Percentiles rank a stretch among this genome's conserved stretches.
Conservation (phyloP, 1,284 basidiomycete species). For the Cerrena zonata region DNA sequence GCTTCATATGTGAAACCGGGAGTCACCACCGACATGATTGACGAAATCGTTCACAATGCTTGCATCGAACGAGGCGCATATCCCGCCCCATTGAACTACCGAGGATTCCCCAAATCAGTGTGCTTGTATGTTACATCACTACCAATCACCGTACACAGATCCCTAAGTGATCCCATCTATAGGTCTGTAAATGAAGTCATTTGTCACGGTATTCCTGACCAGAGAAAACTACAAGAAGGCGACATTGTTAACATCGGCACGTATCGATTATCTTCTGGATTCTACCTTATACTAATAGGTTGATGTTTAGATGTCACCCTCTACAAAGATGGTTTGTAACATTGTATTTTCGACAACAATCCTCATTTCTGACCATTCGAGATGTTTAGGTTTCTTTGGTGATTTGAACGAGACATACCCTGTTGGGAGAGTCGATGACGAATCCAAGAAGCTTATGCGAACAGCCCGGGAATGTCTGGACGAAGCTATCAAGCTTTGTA, state of each 20-base stretch:
- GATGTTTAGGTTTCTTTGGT: constrained; percentile 68
- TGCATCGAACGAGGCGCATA: constrained; percentile 89
- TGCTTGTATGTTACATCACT: constrained; percentile 72
- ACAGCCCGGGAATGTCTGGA: constrained; percentile 79
- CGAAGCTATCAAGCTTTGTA: constrained; percentile 84
- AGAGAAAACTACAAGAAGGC: constrained; percentile 78
- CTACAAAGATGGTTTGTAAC: constrained; percentile 60
- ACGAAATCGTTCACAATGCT: constrained; percentile 92
- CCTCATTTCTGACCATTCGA: background rate
- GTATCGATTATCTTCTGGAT: constrained; percentile 7
- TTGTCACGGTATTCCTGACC: constrained; percentile 94
- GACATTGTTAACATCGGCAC: constrained; percentile 90
- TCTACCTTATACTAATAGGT: background rate
- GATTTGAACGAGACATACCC: constrained; percentile 90
- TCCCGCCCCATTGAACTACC: constrained; percentile 91
- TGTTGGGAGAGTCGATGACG: constrained; percentile 81
- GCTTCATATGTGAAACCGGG: constrained; percentile 84
- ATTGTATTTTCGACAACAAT: background rate
- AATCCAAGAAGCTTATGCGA: constrained; percentile 75
- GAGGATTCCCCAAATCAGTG: constrained; percentile 89
- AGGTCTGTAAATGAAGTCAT: constrained; percentile 94
- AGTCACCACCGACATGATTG: constrained; percentile 91
- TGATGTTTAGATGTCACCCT: constrained; percentile 50
- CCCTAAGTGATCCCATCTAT: constrained; percentile 10
- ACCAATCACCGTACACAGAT: too few relatives aligned